Evolutionary conservation across 2,329 filamentous ascomycete species (phyloP), one percentile per base, ranked within the genome.

Genomic region (Fusarium decemcellulare): DNA sequence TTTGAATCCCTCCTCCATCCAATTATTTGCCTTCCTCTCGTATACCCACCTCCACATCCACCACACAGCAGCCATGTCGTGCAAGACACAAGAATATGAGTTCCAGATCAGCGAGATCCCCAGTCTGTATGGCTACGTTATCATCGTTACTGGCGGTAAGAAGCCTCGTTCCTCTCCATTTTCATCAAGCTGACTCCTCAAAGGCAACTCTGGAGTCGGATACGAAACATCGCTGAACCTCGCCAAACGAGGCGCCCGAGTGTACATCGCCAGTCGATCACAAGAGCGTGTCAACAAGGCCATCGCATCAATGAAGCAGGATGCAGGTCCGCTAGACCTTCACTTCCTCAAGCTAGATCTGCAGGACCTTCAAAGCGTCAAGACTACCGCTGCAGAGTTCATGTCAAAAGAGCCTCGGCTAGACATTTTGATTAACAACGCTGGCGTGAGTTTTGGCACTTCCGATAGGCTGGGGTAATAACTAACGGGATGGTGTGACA

Each of bases 371-470:
- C 65, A 63, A 16, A 72, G 60, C 1, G 62, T 75, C 30, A 72
- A 72, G 16, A 34, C 15, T 0, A 72, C 73, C 2, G 64, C 50
- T 3, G 50, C 44, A 3, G 58, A 67, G 4, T 75, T 75, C 47
- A 63, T 60, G 44, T 15, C 52, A 7, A 30, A 62, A 8, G 73
- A 75, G 12, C 27, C 52, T 10, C 61, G 61, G 2, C 65, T 75
- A 12, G 72, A 74, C 27, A 46, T 74, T 3, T 30, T 74, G 0
- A 72, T 74, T 12, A 74, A 73, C 27, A 74, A 74, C 27, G 72
- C 72, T 2, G 72, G 72, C 5, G 67, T 70, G 85, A 16, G 81
- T 36, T 1, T 64, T 34, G 32, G 32, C 8, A 12, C 6, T 34
- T 9, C 12, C 7, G 6, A 34, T 12, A 1, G 32, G 9, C 8